A percentile compares a stretch with the other conserved stretches of the same genome.
These are phyloP conservation scores for Lodderomyces jiufengensis DNA, from an alignment of 1,139 yeast genomes.

Conservation along the genomic window DNA sequence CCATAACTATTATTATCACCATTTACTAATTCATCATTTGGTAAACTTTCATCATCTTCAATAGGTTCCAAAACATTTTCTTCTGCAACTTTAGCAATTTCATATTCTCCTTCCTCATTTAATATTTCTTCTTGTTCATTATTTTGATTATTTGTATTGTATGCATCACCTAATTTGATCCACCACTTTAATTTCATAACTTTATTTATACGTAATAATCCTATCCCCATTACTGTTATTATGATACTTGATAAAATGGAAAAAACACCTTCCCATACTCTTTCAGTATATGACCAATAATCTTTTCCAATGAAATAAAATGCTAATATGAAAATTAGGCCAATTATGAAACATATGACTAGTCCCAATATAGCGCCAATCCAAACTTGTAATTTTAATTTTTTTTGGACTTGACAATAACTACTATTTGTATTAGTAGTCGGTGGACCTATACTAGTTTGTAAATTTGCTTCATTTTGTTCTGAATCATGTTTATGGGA, in stretches of 20 bases:
- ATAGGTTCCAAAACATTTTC: slow-evolving; percentile 8
- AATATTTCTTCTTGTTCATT: slow-evolving; percentile 11
- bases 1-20: slow-evolving; percentile 9
- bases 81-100: slow-evolving; percentile 15
- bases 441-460: background rate
- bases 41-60: slow-evolving; percentile 3
- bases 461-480: background rate
- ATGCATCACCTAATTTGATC: slow-evolving; percentile 44
- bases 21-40: background rate
- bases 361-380: slow-evolving; percentile 73
- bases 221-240: slow-evolving; percentile 86
- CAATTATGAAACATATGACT: slow-evolving; percentile 69
- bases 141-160: slow-evolving; percentile 18
- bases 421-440: slow-evolving; percentile 2
- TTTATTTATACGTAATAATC: slow-evolving; percentile 77
- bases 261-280: slow-evolving; percentile 89
- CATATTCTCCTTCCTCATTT: slow-evolving; percentile 12
- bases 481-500: slow-evolving; percentile 10
- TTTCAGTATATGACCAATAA: slow-evolving; percentile 78
- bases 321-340: slow-evolving; percentile 68
- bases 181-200: slow-evolving; percentile 51
- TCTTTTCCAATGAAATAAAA: slow-evolving; percentile 78
- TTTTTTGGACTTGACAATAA: slow-evolving; percentile 16
- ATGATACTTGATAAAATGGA: slow-evolving; percentile 75
- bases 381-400: slow-evolving; percentile 74